Evolutionary conservation across 768 basidiomycete genomes (phyloP).

Genomic region (Calocybe indica): DNA sequence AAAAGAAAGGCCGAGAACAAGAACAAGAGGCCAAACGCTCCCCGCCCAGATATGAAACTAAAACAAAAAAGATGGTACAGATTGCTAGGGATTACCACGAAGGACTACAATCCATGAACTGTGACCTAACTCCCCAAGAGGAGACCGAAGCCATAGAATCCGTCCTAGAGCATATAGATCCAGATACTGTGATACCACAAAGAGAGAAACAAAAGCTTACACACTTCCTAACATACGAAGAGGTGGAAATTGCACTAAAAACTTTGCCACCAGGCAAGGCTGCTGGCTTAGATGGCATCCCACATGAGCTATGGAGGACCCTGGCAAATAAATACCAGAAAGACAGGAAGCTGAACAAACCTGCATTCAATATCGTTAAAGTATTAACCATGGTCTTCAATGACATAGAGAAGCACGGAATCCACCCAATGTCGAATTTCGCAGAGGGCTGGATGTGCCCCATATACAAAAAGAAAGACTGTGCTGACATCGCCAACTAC

Average conservation of each 20-base stretch:
- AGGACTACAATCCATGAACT: conserved; percentile 20
- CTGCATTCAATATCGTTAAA: neutral
- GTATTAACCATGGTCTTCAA: conserved; percentile 3
- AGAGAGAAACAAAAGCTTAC: conserved; percentile 1
- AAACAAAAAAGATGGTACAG: conserved; percentile 24
- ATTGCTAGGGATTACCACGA: conserved; percentile 22
- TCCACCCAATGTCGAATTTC: neutral
- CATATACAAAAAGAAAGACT: conserved; percentile 4
- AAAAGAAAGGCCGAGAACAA: too few relatives aligned
- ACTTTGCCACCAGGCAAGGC: conserved; percentile 13
- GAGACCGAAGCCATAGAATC: conserved; percentile 1
- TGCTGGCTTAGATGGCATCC: conserved; percentile 16
- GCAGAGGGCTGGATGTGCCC: conserved; percentile 6
- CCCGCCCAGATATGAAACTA: conserved; percentile 12
- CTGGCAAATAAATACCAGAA: neutral
- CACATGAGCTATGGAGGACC: conserved; percentile 19
- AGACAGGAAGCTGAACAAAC: neutral
- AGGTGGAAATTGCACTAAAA: conserved; percentile 11
- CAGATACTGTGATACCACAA: neutral
- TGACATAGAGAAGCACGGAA: conserved; percentile 1
- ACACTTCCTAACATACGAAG: conserved; percentile 1
- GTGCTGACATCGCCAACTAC: neutral
- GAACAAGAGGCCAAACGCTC: too few relatives aligned
- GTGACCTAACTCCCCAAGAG: conserved; percentile 2
- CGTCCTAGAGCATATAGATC: neutral